A percentile compares a stretch with the other conserved stretches of the same genome.
Conservation (phyloP, 495 filamentous ascomycete genomes). For the Daldinia grandis region DNA sequence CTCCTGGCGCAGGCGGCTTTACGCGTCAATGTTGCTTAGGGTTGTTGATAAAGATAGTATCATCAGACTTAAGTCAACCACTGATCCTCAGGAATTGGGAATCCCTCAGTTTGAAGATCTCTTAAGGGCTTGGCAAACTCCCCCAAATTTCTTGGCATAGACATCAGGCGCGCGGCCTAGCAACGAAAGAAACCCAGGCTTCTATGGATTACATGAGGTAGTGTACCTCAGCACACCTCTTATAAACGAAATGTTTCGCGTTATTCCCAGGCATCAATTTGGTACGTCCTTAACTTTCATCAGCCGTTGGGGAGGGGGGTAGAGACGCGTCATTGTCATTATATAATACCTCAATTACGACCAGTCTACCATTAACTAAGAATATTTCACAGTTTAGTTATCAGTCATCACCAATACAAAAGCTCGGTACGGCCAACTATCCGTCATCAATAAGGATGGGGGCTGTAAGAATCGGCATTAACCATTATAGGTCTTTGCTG, state of each 20-base stretch:
- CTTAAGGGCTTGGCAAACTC: conserved; percentile 29
- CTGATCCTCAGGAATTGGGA: conserved; percentile 15
- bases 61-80: background rate
- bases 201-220: background rate
- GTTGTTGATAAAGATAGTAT: conserved; percentile 18
- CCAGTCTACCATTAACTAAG: background rate
- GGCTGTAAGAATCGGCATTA: conserved; percentile 9
- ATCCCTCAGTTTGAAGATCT: conserved; percentile 32
- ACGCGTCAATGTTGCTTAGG: conserved; percentile 9
- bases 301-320: background rate
- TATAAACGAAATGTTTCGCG: conserved; percentile 3
- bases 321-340: conserved; percentile 17
- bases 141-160: conserved; percentile 28
- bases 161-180: conserved; percentile 6
- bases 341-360: conserved; percentile 21
- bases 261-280: conserved; percentile 2
- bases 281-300: background rate
- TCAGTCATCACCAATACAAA: background rate
- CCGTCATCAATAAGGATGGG: conserved; percentile 3
- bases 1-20: conserved; percentile 13
- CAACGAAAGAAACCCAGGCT: background rate
- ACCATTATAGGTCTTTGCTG: background rate
- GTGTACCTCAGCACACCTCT: background rate
- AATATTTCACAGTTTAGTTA: background rate
- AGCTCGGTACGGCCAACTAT: background rate